Base-by-base conservation (phyloP, 805 yeast genomes). In the Saccharomyces paradoxus region DNA sequence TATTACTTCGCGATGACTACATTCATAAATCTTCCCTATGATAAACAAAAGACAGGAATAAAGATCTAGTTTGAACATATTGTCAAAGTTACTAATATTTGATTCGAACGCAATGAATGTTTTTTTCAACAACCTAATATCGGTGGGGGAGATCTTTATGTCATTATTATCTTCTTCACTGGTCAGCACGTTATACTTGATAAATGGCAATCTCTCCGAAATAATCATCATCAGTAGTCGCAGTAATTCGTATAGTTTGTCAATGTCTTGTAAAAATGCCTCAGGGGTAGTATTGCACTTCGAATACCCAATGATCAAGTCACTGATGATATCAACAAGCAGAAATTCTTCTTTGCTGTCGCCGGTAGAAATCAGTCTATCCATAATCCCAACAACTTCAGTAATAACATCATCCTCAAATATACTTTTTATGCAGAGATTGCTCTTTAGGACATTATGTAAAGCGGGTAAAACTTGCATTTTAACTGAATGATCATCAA, bases 171-270 rank as follows among this genome's bases (percentile, higher is more conserved):
- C 26, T 5, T 50, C 44, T 2, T 49, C 47, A 2, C 53, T 58
- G 3, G 52, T 60, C 1, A 46, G 21, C 13, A 65, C 77, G 46
- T 75, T 77, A 29, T 76, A 77, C 54, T 79, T 77, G 46, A 84
- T 71, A 52, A 82, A 79, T 8, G 95, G 91, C 47, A 86, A 69
- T 8, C 78, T 71, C 30, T 74, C 76, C 28, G 84, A 77, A 17
- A 90, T 70, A 0, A 88, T 84, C 22, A 84, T 74, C 73, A 87
- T 75, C 17, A 81, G 79, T 5, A 90, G 77, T 58, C 96, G 76
- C 50, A 90, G 70, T 27, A 91, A 73, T 65, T 92, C 97, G 67
- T 92, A 89, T 48, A 89, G 71, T 63, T 87, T 89, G 61, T 89
- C 96, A 53, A 87, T 84, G 51, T 83, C 84, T 29, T 74, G 70